Evolutionary conservation across 805 yeast genomes (phyloP).

Genomic region (Zygosaccharomyces lentus): DNA sequence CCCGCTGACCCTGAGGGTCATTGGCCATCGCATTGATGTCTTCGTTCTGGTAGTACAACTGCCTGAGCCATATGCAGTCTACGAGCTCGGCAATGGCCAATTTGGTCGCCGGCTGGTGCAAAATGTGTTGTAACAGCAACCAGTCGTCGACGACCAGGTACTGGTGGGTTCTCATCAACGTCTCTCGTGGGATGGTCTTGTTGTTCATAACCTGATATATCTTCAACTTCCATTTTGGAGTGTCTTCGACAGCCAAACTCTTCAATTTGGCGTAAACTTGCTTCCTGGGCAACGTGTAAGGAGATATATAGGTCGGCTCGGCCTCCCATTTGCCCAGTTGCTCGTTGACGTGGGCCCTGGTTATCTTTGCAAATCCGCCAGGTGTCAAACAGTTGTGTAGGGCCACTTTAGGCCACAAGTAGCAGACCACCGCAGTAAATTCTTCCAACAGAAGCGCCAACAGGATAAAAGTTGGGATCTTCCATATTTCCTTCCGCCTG

Average conservation of each 20-base stretch:
- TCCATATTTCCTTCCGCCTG: slow-evolving; percentile 46
- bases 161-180: slow-evolving; percentile 50
- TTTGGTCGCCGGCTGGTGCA: slow-evolving; percentile 17
- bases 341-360: slow-evolving; percentile 27
- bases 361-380: slow-evolving; percentile 31
- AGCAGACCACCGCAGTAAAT: slow-evolving; percentile 50
- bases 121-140: slow-evolving; percentile 20
- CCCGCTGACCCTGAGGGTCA: slow-evolving; percentile 35
- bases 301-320: slow-evolving; percentile 36
- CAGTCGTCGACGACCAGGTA: slow-evolving; percentile 37
- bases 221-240: slow-evolving; percentile 40
- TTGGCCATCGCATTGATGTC: slow-evolving; percentile 34
- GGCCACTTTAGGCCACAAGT: slow-evolving; percentile 49
- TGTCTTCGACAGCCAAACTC: slow-evolving; percentile 35
- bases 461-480: slow-evolving; percentile 50
- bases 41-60: slow-evolving; percentile 40
- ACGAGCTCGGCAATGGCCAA: slow-evolving; percentile 49
- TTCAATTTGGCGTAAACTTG: slow-evolving; percentile 39
- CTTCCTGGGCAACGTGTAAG: slow-evolving; percentile 42
- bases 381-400: slow-evolving; percentile 59
- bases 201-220: slow-evolving; percentile 36
- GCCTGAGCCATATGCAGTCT: slow-evolving; percentile 52
- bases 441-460: slow-evolving; percentile 50
- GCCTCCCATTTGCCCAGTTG: slow-evolving; percentile 16
- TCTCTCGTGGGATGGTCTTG: slow-evolving; percentile 39